Evolutionary conservation across 2,329 filamentous ascomycete species (phyloP).

Genomic region (Ustulina deusta): DNA sequence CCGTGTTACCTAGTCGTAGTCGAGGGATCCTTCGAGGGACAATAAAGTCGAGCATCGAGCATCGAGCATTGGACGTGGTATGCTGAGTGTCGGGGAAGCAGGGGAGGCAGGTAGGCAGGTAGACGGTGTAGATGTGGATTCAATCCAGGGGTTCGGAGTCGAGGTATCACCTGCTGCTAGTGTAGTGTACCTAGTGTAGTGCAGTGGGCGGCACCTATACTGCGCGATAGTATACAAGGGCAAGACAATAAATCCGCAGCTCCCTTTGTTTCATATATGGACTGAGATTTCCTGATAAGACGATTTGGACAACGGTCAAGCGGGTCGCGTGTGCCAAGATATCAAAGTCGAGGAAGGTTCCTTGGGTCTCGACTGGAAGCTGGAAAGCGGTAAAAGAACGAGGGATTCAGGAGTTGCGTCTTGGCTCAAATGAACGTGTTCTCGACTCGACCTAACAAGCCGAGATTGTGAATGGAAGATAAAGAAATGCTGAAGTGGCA

Average conservation of each 20-base stretch:
- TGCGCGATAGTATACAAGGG: slow-evolving; percentile 19
- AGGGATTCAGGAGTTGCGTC: slow-evolving; percentile 22
- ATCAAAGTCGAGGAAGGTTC: slow-evolving; percentile 28
- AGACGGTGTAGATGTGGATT: slow-evolving; percentile 40
- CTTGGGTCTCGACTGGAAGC: slow-evolving; percentile 6
- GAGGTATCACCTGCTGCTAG: slow-evolving; percentile 13
- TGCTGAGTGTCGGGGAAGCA: slow-evolving; percentile 28
- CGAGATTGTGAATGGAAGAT: slow-evolving; percentile 2
- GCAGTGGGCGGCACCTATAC: slow-evolving; percentile 27
- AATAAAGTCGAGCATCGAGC: slow-evolving; percentile 14
- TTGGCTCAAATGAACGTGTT: slow-evolving; percentile 27
- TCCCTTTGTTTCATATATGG: slow-evolving; percentile 46
- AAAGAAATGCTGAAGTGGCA: slow-evolving; percentile 16
- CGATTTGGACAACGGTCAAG: slow-evolving; percentile 27
- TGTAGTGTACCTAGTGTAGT: slow-evolving; percentile 12
- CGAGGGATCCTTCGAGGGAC: slow-evolving; percentile 31
- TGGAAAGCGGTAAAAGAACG: slow-evolving; percentile 17
- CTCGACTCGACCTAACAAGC: slow-evolving; percentile 10
- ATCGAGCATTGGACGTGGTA: slow-evolving; percentile 31
- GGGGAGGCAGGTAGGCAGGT: slow-evolving; percentile 11
- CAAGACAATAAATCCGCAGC: slow-evolving; percentile 34
- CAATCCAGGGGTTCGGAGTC: slow-evolving; percentile 46
- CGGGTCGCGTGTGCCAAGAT: slow-evolving; percentile 22
- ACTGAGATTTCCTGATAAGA: slow-evolving; percentile 43
- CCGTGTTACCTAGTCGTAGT: slow-evolving; percentile 22